A percentile compares a stretch with the other conserved stretches of the same genome.
Conservation (phyloP, 768 basidiomycete species). For the Grammothele lineata region DNA sequence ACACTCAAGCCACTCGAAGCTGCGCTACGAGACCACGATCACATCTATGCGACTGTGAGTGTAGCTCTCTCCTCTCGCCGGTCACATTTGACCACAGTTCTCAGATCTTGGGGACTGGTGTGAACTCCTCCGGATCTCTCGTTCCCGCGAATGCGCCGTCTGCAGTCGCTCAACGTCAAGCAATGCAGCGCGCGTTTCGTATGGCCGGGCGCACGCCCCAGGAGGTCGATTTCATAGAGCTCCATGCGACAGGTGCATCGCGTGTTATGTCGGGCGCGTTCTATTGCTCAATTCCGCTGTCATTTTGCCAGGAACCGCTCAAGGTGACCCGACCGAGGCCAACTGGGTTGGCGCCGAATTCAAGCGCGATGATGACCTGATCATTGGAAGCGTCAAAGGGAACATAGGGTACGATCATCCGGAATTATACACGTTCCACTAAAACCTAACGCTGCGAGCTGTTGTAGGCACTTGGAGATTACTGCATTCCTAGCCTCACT, state of each 20-base stretch:
- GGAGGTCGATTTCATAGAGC: constrained; percentile 46
- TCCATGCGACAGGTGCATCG: constrained; percentile 44
- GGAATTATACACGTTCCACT: not conserved
- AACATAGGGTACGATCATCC: constrained; percentile 36
- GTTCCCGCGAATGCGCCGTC: constrained; percentile 37
- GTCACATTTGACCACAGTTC: not conserved
- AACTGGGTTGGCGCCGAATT: constrained; percentile 43
- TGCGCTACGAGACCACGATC: constrained; percentile 36
- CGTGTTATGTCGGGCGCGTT: too few relatives aligned
- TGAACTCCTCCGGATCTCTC: constrained; percentile 34
- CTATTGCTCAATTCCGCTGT: too few relatives aligned
- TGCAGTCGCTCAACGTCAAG: constrained; percentile 32
- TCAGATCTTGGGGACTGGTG: constrained; percentile 38
- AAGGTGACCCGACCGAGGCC: constrained; percentile 47
- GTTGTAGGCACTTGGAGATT: constrained; percentile 35
- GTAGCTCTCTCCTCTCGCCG: not conserved
- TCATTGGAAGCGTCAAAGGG: constrained; percentile 43
- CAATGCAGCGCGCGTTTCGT: constrained; percentile 35
- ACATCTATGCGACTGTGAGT: constrained; percentile 37
- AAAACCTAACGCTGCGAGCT: not conserved
- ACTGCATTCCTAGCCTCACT: constrained; percentile 42
- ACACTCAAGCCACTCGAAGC: constrained; percentile 37
- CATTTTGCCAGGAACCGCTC: constrained; percentile 30
- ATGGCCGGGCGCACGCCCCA: constrained; percentile 27
- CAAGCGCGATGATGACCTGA: constrained; percentile 27